Evolutionary conservation across 352 stramenopile genomes (phyloP).

Genomic region (Pythium scleroteichum): DNA sequence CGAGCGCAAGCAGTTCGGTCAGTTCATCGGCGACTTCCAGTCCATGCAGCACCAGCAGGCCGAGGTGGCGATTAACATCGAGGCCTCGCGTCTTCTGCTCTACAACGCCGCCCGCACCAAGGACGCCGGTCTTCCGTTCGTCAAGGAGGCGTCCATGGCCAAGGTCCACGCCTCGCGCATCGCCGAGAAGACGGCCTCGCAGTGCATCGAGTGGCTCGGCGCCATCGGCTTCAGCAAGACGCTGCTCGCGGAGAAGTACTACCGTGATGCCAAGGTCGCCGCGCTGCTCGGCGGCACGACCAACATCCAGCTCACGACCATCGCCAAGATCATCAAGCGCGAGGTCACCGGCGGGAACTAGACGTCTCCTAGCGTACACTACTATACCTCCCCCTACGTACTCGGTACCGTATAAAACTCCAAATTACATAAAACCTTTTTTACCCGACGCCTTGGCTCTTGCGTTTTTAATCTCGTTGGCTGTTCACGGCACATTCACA

Average conservation of each 20-base stretch:
- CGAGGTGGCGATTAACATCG: constrained; percentile 92
- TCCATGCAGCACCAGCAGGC: constrained; percentile 97
- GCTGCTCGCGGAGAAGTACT: constrained; percentile 95
- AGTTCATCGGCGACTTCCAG: constrained; percentile 93
- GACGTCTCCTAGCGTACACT: neutral
- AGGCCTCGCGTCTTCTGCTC: constrained; percentile 89
- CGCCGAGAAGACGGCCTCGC: constrained; percentile 93
- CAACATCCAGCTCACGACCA: constrained; percentile 96
- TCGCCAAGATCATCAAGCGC: constrained; percentile 79
- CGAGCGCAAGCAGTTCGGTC: constrained; percentile 95
- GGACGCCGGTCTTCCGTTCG: constrained; percentile 91
- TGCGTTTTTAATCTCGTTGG: too few species aligned
- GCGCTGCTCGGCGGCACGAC: constrained; percentile 97
- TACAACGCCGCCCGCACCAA: constrained; percentile 96
- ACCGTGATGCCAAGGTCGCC: constrained; percentile 96
- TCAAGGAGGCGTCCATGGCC: constrained; percentile 97
- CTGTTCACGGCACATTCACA: too few species aligned
- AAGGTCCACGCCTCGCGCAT: constrained; percentile 95
- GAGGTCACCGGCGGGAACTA: neutral
- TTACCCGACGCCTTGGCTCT: too few species aligned
- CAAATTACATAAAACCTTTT: too few species aligned
- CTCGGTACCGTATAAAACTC: too few species aligned
- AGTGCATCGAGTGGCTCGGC: constrained; percentile 95
- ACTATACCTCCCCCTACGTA: too few species aligned
- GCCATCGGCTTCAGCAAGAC: constrained; percentile 96